Percentiles rank a stretch among this genome's conserved stretches.
These are phyloP conservation scores for Nectriaceae sp. DNA, from an alignment of 2,329 filamentous ascomycete genomes.

Conservation along the genomic window DNA sequence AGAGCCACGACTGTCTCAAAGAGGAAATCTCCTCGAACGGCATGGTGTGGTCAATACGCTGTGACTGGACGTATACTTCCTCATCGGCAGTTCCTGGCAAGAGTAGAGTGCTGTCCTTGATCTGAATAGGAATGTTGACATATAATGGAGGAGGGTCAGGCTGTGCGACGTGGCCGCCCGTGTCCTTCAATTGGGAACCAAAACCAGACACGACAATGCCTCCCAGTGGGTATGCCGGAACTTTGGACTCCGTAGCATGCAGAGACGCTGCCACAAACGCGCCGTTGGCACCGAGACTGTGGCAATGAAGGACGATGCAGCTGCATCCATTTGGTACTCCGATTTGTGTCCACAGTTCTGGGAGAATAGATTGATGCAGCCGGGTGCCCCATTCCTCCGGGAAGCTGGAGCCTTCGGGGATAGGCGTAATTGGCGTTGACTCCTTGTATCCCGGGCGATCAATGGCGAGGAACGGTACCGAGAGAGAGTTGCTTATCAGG, in stretches of 20 bases:
- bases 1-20: slow-evolving; percentile 16
- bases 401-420: slow-evolving; percentile 19
- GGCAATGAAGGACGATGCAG: slow-evolving; percentile 18
- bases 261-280: slow-evolving; percentile 18
- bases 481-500: slow-evolving; percentile 14
- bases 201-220: slow-evolving; percentile 20
- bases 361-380: slow-evolving; percentile 18
- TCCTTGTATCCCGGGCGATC: slow-evolving; percentile 21
- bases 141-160: slow-evolving; percentile 10
- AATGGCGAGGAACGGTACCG: slow-evolving; percentile 22
- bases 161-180: slow-evolving; percentile 9
- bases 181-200: slow-evolving; percentile 15
- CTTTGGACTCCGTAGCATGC: slow-evolving; percentile 3
- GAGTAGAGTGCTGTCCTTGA: slow-evolving; percentile 20
- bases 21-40: slow-evolving; percentile 18
- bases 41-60: slow-evolving; percentile 17
- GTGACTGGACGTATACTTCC: slow-evolving; percentile 14
- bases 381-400: slow-evolving; percentile 17
- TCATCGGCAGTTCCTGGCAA: slow-evolving; percentile 18
- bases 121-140: slow-evolving; percentile 15
- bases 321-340: slow-evolving; percentile 16
- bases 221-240: slow-evolving; percentile 15
- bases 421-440: slow-evolving; percentile 12
- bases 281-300: slow-evolving; percentile 20
- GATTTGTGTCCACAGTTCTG: slow-evolving; percentile 16